Evolutionary conservation across 2,329 filamentous ascomycete genomes (phyloP), one percentile per base, ranked within the genome.

Genomic region (Colletotrichum sp.): DNA sequence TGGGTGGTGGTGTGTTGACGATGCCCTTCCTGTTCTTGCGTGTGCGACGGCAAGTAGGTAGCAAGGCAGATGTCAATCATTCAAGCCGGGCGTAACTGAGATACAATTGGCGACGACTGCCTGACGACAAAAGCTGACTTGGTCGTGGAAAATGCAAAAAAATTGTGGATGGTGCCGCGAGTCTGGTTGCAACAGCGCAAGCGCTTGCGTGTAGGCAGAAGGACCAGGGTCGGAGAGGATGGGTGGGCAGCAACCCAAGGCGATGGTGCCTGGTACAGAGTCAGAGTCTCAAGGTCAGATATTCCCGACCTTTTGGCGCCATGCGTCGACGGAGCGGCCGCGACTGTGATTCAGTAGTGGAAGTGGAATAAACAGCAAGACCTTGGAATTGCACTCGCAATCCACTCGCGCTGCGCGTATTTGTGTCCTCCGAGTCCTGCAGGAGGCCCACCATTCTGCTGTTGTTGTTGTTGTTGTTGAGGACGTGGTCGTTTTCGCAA

Each of bases 151-250:
- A 28, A 43, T 43, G 13, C 9, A 21, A n/a, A 60, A 60, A 69
- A 60, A 62, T 60, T 32, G 55, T 18, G 66, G 62, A 56, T 64
- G 62, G 30, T 64, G 69, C 73, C 43, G 48, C 71, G 58, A 70
- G 43, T 65, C 32, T 43, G n/a, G 58, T 65, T 9, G 58, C 70
- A 68, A 60, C 43, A 48, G 71, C 56, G 58, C 66, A 32, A 48
- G 71, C 56, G 58, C 66, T 73, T 73, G 71, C 71, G 66, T 61
- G 64, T 58, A 70, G 60, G 48, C 60, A 71, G 61, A 61, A 66
- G 34, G 30, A n/a, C 18, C 5, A 13, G 55, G 36, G 26, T 60
- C 12, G 32, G 13, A 65, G 26, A 60, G 68, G 7, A n/a, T 55
- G 18, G 43, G 16, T 38, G 58, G 56, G 21, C 15, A 21, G 69